These are phyloP conservation scores for Lupinus albus DNA, from an alignment of 306 rosid species.

Conservation along the genomic window DNA sequence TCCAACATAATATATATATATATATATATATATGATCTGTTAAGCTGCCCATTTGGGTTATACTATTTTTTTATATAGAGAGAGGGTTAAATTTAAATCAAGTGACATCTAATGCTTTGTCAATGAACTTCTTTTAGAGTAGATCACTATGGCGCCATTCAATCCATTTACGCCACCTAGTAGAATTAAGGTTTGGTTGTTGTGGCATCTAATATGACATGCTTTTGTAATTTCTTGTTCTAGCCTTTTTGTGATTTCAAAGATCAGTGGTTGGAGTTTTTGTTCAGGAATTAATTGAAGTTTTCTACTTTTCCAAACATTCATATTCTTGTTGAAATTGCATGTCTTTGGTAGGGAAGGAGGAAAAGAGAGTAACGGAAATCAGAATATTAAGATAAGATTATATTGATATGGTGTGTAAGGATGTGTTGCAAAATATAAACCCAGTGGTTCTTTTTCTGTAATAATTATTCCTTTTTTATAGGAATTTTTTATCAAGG, in stretches of 20 bases:
- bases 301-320: not conserved
- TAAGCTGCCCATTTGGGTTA: not conserved
- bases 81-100: conserved; percentile 6
- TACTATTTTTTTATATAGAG: not conserved
- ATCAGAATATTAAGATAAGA: too few species aligned
- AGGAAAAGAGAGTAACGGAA: too few species aligned
- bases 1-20: not conserved
- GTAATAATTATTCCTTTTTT: too few species aligned
- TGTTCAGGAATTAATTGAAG: not conserved
- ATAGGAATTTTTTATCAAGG: too few species aligned
- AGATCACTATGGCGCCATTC: too few species aligned
- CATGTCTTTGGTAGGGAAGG: too few species aligned
- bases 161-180: too few species aligned
- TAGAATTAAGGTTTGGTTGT: too few species aligned
- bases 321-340: conserved; percentile 10
- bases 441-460: too few species aligned
- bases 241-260: conserved; percentile 2
- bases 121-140: too few species aligned
- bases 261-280: conserved; percentile 7
- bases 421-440: too few species aligned
- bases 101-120: not conserved
- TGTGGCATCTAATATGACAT: not conserved
- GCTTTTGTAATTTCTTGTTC: conserved; percentile 13
- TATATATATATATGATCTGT: not conserved
- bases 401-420: too few species aligned